A percentile compares a stretch with the other conserved stretches of the same genome.
Conservation (phyloP, 2,329 filamentous ascomycete genomes). For the Balansia obtecta region DNA sequence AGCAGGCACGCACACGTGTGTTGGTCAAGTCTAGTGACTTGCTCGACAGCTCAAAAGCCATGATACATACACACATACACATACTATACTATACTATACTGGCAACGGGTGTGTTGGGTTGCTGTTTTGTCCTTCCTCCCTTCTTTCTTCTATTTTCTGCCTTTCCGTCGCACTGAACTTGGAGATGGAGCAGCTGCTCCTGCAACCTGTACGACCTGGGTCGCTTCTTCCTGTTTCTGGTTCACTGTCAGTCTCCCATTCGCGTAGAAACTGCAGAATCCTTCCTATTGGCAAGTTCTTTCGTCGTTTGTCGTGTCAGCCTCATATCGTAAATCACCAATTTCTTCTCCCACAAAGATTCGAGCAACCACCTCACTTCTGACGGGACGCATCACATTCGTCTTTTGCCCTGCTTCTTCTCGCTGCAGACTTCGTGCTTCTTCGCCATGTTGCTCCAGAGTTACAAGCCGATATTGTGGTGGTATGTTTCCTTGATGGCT, state of each 20-base stretch:
- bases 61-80: too few species aligned
- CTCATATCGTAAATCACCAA: neutral
- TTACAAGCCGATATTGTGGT: neutral
- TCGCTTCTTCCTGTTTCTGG: conserved; percentile 1
- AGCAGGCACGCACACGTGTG: too few species aligned
- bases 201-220: conserved; percentile 4
- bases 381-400: neutral
- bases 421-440: neutral
- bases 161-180: too few species aligned
- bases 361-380: neutral
- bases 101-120: too few species aligned
- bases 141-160: too few species aligned
- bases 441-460: conserved; percentile 4
- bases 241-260: neutral
- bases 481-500: conserved; percentile 1
- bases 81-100: too few species aligned
- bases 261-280: neutral
- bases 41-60: too few species aligned
- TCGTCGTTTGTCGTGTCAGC: neutral
- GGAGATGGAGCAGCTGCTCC: neutral
- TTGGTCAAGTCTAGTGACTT: too few species aligned
- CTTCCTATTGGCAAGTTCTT: neutral
- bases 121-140: too few species aligned
- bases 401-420: neutral
- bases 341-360: too few species aligned